Percentiles rank a stretch among this genome's conserved stretches.
phyloP scores from a whole-genome alignment of 345 rosid genomes.

The Raphanus sativus region DNA sequence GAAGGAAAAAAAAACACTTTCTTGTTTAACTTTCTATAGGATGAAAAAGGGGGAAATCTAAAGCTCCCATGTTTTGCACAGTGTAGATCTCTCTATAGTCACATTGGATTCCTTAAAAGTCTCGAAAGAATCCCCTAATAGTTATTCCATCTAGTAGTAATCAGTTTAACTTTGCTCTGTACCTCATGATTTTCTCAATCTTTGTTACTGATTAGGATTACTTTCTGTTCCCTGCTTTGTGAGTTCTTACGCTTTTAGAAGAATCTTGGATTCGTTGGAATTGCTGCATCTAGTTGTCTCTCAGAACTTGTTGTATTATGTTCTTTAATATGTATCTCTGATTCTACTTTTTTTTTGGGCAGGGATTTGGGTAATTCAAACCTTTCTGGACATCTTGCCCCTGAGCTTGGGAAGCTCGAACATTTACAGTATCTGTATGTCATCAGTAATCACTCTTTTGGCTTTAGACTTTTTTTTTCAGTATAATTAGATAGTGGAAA shows the following conservation, averaged over 20 bases:
- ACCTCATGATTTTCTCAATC: slow-evolving; percentile 19
- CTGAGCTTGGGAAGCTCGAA: slow-evolving; percentile 84
- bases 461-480: not conserved
- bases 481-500: not conserved
- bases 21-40: slow-evolving; percentile 17
- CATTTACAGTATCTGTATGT: slow-evolving; percentile 88
- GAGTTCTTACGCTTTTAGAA: not conserved
- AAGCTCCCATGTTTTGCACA: slow-evolving; percentile 7
- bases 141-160: slow-evolving; percentile 7
- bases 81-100: slow-evolving; percentile 14
- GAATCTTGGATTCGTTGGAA: not conserved
- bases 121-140: slow-evolving; percentile 15
- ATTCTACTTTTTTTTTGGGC: slow-evolving; percentile 23
- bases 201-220: slow-evolving; percentile 18
- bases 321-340: not conserved
- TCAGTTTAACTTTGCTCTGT: not conserved
- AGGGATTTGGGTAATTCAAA: slow-evolving; percentile 96
- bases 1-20: not conserved
- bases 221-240: slow-evolving; percentile 13
- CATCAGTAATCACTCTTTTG: slow-evolving; percentile 19
- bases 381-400: slow-evolving; percentile 80
- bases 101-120: slow-evolving; percentile 32
- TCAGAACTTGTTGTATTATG: not conserved
- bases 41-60: slow-evolving; percentile 17
- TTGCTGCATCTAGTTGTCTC: slow-evolving; percentile 16